Base-by-base conservation (phyloP, 2,329 filamentous ascomycete species). In the Bipolaris bicolor region DNA sequence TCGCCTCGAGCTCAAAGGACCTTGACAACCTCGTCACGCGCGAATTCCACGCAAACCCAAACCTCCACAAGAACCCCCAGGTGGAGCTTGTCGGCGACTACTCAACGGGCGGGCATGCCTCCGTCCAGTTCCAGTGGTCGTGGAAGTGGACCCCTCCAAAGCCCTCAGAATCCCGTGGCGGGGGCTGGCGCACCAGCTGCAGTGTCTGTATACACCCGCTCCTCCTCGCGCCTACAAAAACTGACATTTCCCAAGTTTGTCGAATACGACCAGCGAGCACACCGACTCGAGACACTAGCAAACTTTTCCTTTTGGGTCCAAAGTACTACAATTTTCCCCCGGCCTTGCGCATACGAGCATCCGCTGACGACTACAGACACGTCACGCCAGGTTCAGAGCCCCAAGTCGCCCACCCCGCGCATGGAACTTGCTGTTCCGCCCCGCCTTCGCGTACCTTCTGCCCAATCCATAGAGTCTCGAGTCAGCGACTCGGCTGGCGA, bases 71-170 rank as follows among this genome's bases (percentile, higher is more conserved):
- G 75, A 98, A 97, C 73, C 85, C 92, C 52, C 98, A 98, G 73
- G 95, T 99, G 37, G 90, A 96, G 70, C 83, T 98, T 43, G 88
- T 99, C n/a, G 95, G 95, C 3, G 92, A 97, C 75, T 97, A 90
- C 73, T 84, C 86, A 2, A 99, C 95, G 0, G 87, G 84, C 31
- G 93, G 94, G n/a, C 91, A 83, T 69, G 82, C 89, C 6, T 94
- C 91, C 1, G 89, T 96, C 29, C 88, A 92, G 33, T 97, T 97
- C 73, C 90, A 94, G 63, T 99, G 94, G 92, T 88, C 89, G 7
- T 99, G 95, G 95, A 95, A 90, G 81, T 99, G 94, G 92, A 92
- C 90, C 73, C 91, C 95, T 7, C 95, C 95, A 36, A 96, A 92
- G 81, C 71, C 80, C 13, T 79, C 81, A 15, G 93, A 97, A 72